Evolutionary conservation across 139 green algal genomes (phyloP), one percentile per base, ranked within the genome.

Genomic region (Picochlorum sp.): DNA sequence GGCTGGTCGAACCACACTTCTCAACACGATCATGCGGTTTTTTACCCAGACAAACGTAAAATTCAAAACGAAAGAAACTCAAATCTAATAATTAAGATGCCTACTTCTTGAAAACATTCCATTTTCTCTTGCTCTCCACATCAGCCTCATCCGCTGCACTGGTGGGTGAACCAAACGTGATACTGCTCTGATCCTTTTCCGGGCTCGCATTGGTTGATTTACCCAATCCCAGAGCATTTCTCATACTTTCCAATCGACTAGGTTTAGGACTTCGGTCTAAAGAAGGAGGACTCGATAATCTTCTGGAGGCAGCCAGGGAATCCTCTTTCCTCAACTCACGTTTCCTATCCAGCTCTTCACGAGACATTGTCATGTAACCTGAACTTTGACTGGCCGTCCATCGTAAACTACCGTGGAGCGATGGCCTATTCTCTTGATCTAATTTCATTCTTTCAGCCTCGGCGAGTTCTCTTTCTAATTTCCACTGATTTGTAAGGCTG

Each of bases 391-490:
- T 23, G 6, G 41, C 20, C 7, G 13, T 65, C 41, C 20, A 50
- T 50, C n/a, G 20, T 15, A 28, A 32, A 9, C 21, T 51, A 9
- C 41, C 21, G 23, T 52, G 58, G 20, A 32, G 15, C 9, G 21
- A 32, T 11, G 23, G 21, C 51, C 21, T 34, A 59, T 28, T 59
- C 13, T 30, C 51, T 20, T 28, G 16, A 20, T 54, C 47, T 26
- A 54, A 21, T 50, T 50, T 65, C 13, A 51, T 18, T 65, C n/a
- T 32, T 59, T 59, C 20, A 34, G 20, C 20, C 23, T 65, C 24
- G 58, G n/a, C 61, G 21, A 66, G 61, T 41, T 66, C 61, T 46
- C 61, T 59, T 20, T 66, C 61, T 44, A 54, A 44, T 32, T 56
- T 59, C 61, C 61, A 66, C 11, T 32, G 61, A 14, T 38, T 15